Evolutionary conservation across 495 filamentous ascomycete species (phyloP), one percentile per base, ranked within the genome.

Genomic region (Penicillium flavigenum): DNA sequence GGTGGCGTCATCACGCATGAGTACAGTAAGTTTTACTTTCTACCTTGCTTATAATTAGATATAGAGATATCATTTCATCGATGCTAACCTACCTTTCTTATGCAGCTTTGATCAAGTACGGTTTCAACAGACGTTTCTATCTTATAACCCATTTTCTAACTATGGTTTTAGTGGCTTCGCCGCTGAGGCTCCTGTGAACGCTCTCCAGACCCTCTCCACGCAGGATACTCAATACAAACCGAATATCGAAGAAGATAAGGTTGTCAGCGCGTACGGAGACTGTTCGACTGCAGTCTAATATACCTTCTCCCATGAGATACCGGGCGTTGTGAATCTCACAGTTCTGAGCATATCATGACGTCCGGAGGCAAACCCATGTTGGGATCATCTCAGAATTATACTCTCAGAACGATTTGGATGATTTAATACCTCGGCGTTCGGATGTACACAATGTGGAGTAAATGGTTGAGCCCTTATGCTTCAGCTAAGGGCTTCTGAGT

Each of bases 211-310:
- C 6, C 81, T 96, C n/a, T 81, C 86, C 48, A 80, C 83, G 0
- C 76, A 82, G 73, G 86, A 88, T 24, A 69, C 79, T 29, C 67
- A 85, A 51, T 88, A 88, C 69, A 76, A 83, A 42, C 84, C 87
- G 1, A 69, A 80, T 10, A 85, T 96, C 48, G 91, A 96, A 66
- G 87, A 91, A 59, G 90, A 96, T 63, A 73, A 86, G 63, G 68
- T 86, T 26, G 84, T 90, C 44, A 65, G 68, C 11, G 64, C 66
- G 1, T 63, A 75, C 48, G 69, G 69, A n/a, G 63, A 71, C 38
- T 70, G 62, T 29, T 60, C 58, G 34, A 27, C 47, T 32, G 51
- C 49, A 4, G 34, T 48, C 20, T 58, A 34, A 47, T 20, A 39
- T 34, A 12, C 22, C 29, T 36, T 46, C 22, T 48, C 24, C 31